Evolutionary conservation across 2,329 filamentous ascomycete genomes (phyloP).

Genomic region (Alternaria infectoria): DNA sequence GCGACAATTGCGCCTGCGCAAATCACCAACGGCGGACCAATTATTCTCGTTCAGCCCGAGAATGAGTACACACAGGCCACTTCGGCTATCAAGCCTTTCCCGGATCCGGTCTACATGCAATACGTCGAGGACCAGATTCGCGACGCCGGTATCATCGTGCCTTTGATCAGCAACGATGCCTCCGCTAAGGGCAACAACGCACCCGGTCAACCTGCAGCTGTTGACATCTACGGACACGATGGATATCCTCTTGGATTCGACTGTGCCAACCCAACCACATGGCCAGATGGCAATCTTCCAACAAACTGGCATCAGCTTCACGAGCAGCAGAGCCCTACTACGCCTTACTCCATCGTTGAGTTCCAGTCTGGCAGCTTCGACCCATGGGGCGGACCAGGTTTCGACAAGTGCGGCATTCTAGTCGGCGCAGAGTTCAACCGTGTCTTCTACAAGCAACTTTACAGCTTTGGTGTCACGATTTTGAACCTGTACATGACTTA

Average conservation of each 20-base stretch:
- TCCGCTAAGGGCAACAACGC: slow-evolving; percentile 65
- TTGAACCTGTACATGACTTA: slow-evolving; percentile 80
- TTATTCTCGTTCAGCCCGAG: slow-evolving; percentile 81
- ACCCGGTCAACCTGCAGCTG: slow-evolving; percentile 63
- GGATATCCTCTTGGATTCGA: slow-evolving; percentile 66
- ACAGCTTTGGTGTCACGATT: slow-evolving; percentile 69
- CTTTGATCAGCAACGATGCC: slow-evolving; percentile 78
- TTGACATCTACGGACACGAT: slow-evolving; percentile 72
- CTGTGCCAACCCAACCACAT: slow-evolving; percentile 66
- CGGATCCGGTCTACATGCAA: slow-evolving; percentile 71
- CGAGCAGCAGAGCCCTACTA: slow-evolving; percentile 66
- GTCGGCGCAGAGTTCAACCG: slow-evolving; percentile 76
- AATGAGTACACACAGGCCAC: slow-evolving; percentile 73
- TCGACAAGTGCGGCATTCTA: slow-evolving; percentile 69
- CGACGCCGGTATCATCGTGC: slow-evolving; percentile 73
- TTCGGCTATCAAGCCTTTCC: slow-evolving; percentile 60
- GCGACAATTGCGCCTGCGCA: slow-evolving; percentile 74
- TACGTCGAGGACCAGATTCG: slow-evolving; percentile 73
- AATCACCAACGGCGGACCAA: slow-evolving; percentile 81
- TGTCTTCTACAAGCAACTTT: slow-evolving; percentile 80
- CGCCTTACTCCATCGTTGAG: slow-evolving; percentile 70
- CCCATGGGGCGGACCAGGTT: slow-evolving; percentile 75
- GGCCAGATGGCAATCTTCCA: slow-evolving; percentile 65
- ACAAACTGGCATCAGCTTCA: slow-evolving; percentile 63
- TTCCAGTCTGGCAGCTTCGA: slow-evolving; percentile 77